Evolutionary conservation across 139 green algal genomes (phyloP), one percentile per base, ranked within the genome.

Genomic region (Asterochloris erici): DNA sequence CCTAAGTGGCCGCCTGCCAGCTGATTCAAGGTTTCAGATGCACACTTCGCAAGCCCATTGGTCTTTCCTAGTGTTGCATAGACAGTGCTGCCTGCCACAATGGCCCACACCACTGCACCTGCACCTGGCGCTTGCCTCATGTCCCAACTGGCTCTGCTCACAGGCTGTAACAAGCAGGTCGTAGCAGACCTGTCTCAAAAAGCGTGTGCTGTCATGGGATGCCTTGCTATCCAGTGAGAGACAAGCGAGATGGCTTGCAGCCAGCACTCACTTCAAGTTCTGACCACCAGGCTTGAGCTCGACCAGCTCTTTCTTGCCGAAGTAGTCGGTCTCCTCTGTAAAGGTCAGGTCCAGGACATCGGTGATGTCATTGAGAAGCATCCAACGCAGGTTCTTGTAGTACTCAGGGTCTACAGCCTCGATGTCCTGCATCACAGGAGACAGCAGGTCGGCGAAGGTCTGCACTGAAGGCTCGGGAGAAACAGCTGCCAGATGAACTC

Each of bases 361-460:
- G 1, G 86, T 95, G 87, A 99, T 98, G 91, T 98, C 95, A 84
- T 99, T 97, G 68, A 96, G 91, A 70, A 99, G 90, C 87, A 88
- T 93, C 89, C 91, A 98, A 86, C 87, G 87, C 38, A 98, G 88
- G 86, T 94, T 98, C 79, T 97, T 96, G 94, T 97, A 97, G 89
- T 97, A 98, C 71, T 95, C 95, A 0, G 96, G 96, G 90, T 99
- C 96, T 61, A 99, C 95, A 1, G 90, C 96, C 90, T 99, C 97
- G 64, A 99, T 94, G 90, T 99, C 97, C 81, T 86, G 83, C 28
- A 74, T 14, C 27, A 75, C 63, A 74, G 15, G 63, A 54, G 38
- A 54, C 6, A 54, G 38, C 38, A 54, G 38, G 6, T 54, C 38
- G 6, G 38, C 38, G 6, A 54, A 54, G 38, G 38, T 54, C 38